A percentile compares a stretch with the other conserved stretches of the same genome.
These are phyloP conservation scores for Penicillium hordei DNA, from an alignment of 2,329 filamentous ascomycete species.

Conservation along the genomic window DNA sequence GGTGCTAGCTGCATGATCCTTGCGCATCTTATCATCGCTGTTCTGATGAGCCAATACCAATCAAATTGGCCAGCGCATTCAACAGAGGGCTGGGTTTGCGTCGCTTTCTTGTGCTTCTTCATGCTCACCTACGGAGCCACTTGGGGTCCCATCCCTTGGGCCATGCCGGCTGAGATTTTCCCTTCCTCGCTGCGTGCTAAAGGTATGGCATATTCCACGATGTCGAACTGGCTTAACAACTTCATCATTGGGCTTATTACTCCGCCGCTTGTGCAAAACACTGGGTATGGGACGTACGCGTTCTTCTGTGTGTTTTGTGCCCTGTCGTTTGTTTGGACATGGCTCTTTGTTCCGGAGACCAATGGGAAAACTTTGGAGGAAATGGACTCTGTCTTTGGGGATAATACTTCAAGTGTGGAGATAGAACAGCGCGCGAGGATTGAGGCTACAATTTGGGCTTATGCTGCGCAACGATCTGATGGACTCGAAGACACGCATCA, in stretches of 20 bases:
- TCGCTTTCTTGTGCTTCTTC: constrained; percentile 18
- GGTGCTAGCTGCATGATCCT: constrained; percentile 28
- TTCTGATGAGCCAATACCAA: constrained; percentile 21
- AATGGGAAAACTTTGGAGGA: constrained; percentile 54
- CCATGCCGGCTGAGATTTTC: constrained; percentile 40
- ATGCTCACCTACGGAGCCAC: constrained; percentile 25
- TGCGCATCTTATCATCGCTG: constrained; percentile 32
- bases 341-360: constrained; percentile 55
- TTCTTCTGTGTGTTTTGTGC: constrained; percentile 56
- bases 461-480: neutral
- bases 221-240: constrained; percentile 42
- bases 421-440: constrained; percentile 2
- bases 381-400: constrained; percentile 45
- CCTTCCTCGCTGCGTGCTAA: constrained; percentile 36
- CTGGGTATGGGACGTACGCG: constrained; percentile 50
- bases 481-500: neutral
- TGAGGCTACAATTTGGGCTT: constrained; percentile 5
- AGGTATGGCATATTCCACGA: constrained; percentile 37
- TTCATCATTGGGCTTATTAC: constrained; percentile 58
- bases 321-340: constrained; percentile 50
- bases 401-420: neutral
- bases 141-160: constrained; percentile 40
- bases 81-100: constrained; percentile 21
- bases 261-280: constrained; percentile 59
- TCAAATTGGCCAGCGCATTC: constrained; percentile 22